phyloP scores from a whole-genome alignment of 352 stramenopile species.

The Phytopythium chamaehyphon region DNA sequence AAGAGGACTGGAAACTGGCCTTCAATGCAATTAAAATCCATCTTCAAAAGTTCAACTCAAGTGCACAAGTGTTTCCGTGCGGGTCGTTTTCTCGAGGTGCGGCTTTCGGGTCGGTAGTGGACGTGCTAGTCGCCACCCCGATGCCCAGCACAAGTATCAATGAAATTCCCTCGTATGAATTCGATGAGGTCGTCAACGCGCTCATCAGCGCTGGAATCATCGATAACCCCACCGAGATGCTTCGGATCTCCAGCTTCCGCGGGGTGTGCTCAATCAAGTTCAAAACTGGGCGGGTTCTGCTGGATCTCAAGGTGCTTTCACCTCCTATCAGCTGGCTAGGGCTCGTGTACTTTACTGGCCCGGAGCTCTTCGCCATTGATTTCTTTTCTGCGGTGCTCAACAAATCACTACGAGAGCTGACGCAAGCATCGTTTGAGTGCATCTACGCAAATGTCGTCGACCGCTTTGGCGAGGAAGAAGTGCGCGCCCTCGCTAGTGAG shows the following conservation, averaged over 20 bases:
- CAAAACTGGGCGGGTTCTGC: conserved; percentile 43
- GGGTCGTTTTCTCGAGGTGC: conserved; percentile 68
- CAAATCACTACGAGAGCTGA: conserved; percentile 36
- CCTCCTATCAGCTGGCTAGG: conserved; percentile 62
- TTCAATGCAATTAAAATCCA: conserved; percentile 62
- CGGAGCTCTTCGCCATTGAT: conserved; percentile 40
- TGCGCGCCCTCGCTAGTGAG: conserved; percentile 46
- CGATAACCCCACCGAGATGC: conserved; percentile 4
- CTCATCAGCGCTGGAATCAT: conserved; percentile 39
- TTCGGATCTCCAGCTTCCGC: conserved; percentile 11
- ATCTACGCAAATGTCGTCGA: conserved; percentile 34
- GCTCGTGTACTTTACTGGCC: conserved; percentile 72
- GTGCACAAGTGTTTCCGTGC: conserved; percentile 61
- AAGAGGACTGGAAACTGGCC: conserved; percentile 59
- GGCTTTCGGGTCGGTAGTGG: conserved; percentile 64
- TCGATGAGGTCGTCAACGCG: conserved; percentile 35
- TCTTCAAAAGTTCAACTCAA: conserved; percentile 44
- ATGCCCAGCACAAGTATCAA: neutral
- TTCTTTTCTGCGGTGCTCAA: conserved; percentile 47
- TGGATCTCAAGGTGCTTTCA: conserved; percentile 69
- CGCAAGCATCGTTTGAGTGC: conserved; percentile 50
- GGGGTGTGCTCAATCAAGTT: conserved; percentile 55
- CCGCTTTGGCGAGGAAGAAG: conserved; percentile 20
- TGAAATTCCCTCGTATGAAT: neutral
- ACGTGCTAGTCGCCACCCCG: conserved; percentile 52